Evolutionary conservation across 2,329 filamentous ascomycete genomes (phyloP).

Genomic region (Colletotrichum trifolii): DNA sequence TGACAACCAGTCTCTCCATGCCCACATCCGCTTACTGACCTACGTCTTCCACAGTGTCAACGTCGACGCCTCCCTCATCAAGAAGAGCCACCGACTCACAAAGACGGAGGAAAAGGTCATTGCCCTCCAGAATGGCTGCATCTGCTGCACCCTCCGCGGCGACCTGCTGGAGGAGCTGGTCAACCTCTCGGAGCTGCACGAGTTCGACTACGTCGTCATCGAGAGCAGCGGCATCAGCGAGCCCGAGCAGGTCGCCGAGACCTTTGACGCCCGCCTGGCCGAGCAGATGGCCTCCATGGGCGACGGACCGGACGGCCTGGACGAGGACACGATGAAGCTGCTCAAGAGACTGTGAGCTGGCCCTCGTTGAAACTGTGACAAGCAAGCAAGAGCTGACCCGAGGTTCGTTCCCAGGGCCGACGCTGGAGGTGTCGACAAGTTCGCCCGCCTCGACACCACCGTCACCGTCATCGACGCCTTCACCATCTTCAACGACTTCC

Average conservation of each 20-base stretch:
- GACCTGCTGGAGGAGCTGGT: constrained; percentile 78
- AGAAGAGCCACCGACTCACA: constrained; percentile 64
- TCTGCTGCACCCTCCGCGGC: constrained; percentile 79
- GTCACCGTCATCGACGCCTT: constrained; percentile 80
- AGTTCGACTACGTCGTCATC: constrained; percentile 78
- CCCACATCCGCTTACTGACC: neutral
- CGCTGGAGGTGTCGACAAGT: constrained; percentile 72
- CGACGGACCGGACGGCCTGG: constrained; percentile 45
- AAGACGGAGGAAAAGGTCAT: constrained; percentile 73
- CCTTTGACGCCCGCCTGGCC: constrained; percentile 69
- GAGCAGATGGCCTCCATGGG: constrained; percentile 55
- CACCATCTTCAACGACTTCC: constrained; percentile 77
- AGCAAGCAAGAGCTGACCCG: neutral
- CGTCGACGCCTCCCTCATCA: constrained; percentile 72
- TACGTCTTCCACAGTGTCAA: constrained; percentile 61
- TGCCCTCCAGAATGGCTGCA: constrained; percentile 78
- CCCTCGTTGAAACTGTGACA: constrained; percentile 22
- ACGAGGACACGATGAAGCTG: constrained; percentile 48
- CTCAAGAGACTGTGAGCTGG: constrained; percentile 49
- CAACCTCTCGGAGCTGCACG: constrained; percentile 68
- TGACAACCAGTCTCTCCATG: neutral
- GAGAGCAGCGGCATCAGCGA: constrained; percentile 80
- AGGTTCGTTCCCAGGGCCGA: constrained; percentile 53
- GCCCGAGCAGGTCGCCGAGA: constrained; percentile 79
- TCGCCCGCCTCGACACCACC: constrained; percentile 76